phyloP scores from a whole-genome alignment of 106 monocot genomes.

The Dioscorea alata region DNA sequence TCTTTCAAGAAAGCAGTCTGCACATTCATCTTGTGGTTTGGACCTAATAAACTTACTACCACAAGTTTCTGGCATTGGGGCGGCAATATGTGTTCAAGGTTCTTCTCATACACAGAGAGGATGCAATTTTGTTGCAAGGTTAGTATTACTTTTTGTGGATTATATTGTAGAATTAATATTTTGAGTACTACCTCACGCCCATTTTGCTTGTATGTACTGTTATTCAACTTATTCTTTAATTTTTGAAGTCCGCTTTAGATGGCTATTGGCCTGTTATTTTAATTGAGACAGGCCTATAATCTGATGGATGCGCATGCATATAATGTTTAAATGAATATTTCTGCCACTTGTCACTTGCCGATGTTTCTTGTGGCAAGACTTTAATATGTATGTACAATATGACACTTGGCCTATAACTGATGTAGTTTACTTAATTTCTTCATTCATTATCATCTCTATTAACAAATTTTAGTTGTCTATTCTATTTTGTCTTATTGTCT shows the following conservation, averaged over 20 bases:
- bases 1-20: constrained; percentile 22
- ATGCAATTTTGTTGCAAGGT: constrained; percentile 56
- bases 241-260: neutral
- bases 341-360: no score
- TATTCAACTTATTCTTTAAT: neutral
- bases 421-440: no score
- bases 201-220: neutral
- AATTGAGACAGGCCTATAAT: no score
- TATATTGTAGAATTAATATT: neutral
- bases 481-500: no score
- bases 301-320: no score
- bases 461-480: no score
- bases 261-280: no score
- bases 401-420: no score
- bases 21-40: constrained; percentile 7
- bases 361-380: no score
- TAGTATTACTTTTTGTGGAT: neutral
- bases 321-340: no score
- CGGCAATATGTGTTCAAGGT: constrained; percentile 48
- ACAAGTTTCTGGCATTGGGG: constrained; percentile 61
- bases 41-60: constrained; percentile 12
- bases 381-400: no score
- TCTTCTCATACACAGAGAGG: constrained; percentile 29
- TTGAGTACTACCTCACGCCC: neutral
- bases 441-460: no score